phyloP scores from a whole-genome alignment of 2,329 filamentous ascomycete species.

The Fusarium pseudoanthophilum region DNA sequence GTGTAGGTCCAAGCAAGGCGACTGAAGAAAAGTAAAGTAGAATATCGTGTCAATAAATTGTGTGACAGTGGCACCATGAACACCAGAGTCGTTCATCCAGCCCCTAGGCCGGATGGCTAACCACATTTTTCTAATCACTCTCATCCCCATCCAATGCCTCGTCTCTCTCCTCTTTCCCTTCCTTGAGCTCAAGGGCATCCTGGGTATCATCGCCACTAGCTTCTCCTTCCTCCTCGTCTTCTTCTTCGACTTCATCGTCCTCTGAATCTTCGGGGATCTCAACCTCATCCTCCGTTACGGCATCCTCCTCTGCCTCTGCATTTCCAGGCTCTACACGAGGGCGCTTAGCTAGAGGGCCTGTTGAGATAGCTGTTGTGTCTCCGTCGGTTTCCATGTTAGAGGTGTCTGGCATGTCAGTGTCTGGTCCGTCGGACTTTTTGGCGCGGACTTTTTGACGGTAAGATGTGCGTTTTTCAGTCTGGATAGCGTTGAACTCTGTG shows the following conservation, averaged over 20 bases:
- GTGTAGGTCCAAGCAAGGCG: background rate
- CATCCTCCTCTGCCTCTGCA: slow-evolving; percentile 52
- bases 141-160: slow-evolving; percentile 72
- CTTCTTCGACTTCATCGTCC: slow-evolving; percentile 61
- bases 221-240: slow-evolving; percentile 53
- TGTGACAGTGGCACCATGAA: background rate
- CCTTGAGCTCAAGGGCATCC: slow-evolving; percentile 62
- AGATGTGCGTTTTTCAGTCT: slow-evolving; percentile 78
- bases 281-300: slow-evolving; percentile 55
- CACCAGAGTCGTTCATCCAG: background rate
- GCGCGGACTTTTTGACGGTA: slow-evolving; percentile 77
- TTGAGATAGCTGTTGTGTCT: slow-evolving; percentile 47
- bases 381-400: slow-evolving; percentile 43
- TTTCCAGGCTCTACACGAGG: slow-evolving; percentile 58
- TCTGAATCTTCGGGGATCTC: slow-evolving; percentile 58
- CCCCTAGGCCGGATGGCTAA: background rate
- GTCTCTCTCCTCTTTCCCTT: slow-evolving; percentile 62
- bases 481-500: slow-evolving; percentile 76
- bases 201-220: slow-evolving; percentile 65
- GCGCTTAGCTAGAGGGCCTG: slow-evolving; percentile 54
- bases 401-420: slow-evolving; percentile 53
- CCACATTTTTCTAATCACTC: slow-evolving; percentile 57
- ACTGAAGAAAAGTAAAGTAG: background rate
- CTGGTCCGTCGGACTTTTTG: slow-evolving; percentile 60
- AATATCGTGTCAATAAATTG: background rate